A percentile compares a stretch with the other conserved stretches of the same genome.
Evolutionary conservation across 441 rosid genomes (phyloP).

Genomic region (Raphanus hybrid): DNA sequence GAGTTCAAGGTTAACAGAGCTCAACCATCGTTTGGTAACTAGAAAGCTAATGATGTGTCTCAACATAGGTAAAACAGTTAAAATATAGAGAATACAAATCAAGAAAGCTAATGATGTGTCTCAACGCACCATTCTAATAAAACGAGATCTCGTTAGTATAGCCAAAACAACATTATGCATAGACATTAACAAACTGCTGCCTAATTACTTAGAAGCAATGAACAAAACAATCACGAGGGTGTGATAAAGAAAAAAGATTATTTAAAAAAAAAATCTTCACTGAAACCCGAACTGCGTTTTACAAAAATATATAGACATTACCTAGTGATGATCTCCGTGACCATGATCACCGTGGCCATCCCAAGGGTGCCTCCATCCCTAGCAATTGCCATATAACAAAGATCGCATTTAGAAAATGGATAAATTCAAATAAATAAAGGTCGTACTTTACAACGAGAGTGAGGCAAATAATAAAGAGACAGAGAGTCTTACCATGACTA

Average conservation of each 20-base stretch:
- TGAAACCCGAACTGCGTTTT: too few species aligned
- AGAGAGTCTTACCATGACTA: conserved; percentile 66
- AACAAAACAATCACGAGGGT: background rate
- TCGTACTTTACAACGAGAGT: background rate
- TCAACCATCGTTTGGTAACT: background rate
- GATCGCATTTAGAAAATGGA: conserved; percentile 26
- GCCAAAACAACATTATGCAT: background rate
- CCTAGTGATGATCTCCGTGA: conserved; percentile 65
- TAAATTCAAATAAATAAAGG: background rate
- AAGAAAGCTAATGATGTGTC: background rate
- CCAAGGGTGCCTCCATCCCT: conserved; percentile 99
- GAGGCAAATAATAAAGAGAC: background rate
- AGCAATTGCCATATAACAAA: conserved; percentile 21
- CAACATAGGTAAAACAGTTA: background rate
- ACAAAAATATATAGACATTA: conserved; percentile 28
- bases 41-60: background rate
- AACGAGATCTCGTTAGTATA: background rate
- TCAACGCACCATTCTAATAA: background rate
- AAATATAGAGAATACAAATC: background rate
- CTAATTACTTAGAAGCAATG: background rate
- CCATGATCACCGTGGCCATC: conserved; percentile 88
- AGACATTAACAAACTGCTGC: background rate
- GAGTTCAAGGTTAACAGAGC: background rate
- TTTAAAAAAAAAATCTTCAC: too few species aligned
- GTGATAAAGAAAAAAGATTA: background rate